Evolutionary conservation across 148 eudicot genomes (phyloP).

Genomic region (Chenopodium album): DNA sequence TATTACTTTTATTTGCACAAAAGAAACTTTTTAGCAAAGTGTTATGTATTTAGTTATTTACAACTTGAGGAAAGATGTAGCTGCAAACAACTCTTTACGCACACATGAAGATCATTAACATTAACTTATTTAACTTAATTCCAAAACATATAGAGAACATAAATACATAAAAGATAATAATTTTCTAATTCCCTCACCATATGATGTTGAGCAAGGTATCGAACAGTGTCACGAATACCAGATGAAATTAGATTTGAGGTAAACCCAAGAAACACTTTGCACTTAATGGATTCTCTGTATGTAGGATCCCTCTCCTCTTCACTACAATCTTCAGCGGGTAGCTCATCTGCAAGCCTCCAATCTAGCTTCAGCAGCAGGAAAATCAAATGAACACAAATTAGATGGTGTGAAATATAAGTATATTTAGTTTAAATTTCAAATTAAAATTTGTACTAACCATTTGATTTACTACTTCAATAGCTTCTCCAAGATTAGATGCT

Average conservation of each 20-base stretch:
- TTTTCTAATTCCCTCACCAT: constrained; percentile 54
- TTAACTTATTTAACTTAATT: not conserved
- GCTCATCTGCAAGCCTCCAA: constrained; percentile 84
- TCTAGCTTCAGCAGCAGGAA: constrained; percentile 59
- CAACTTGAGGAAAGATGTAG: not conserved
- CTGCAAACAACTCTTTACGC: not conserved
- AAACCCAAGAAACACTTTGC: constrained; percentile 91
- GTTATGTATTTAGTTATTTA: no score
- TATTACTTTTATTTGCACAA: no score
- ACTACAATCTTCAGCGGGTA: constrained; percentile 58
- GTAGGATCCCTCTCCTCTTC: constrained; percentile 61
- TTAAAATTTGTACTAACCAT: constrained; percentile 52
- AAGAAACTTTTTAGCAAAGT: not conserved
- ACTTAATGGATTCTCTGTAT: constrained; percentile 62
- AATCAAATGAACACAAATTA: constrained; percentile 13
- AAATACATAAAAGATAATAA: not conserved
- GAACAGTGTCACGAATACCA: constrained; percentile 74
- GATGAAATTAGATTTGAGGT: constrained; percentile 95
- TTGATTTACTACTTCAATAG: constrained; percentile 79
- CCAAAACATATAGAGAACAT: not conserved
- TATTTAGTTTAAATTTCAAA: not conserved
- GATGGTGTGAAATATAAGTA: not conserved
- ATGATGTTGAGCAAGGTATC: constrained; percentile 81
- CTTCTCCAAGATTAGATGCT: constrained; percentile 92
- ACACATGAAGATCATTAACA: not conserved